A percentile compares a stretch with the other conserved stretches of the same genome.
Evolutionary conservation across 2,329 filamentous ascomycete species (phyloP).

Genomic region (Alternaria sp.): DNA sequence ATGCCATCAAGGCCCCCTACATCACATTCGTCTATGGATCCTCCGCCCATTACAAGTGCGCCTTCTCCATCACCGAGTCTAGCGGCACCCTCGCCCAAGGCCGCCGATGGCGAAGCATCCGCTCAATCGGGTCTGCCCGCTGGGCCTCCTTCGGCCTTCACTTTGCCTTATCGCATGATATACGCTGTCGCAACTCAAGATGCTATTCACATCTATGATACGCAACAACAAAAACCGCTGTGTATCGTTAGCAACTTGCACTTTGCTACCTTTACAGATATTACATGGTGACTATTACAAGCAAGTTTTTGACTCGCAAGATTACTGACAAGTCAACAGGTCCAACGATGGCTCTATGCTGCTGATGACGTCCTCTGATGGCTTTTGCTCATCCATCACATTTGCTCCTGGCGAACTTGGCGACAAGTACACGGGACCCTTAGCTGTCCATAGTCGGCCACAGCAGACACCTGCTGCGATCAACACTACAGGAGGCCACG

Average conservation of each 20-base stretch:
- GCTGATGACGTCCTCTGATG: conserved; percentile 96
- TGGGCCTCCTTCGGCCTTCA: conserved; percentile 71
- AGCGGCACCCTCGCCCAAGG: conserved; percentile 63
- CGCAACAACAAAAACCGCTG: conserved; percentile 91
- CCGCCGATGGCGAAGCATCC: conserved; percentile 59
- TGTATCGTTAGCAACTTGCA: conserved; percentile 97
- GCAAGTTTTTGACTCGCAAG: not conserved
- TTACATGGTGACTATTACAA: conserved; percentile 74
- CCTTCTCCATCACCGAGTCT: conserved; percentile 60
- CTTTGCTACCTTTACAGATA: conserved; percentile 95
- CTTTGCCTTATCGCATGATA: conserved; percentile 88
- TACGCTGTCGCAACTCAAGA: conserved; percentile 98
- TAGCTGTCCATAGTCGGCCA: conserved; percentile 49
- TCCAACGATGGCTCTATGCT: conserved; percentile 79
- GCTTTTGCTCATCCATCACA: conserved; percentile 91
- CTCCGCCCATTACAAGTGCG: conserved; percentile 71
- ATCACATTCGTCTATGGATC: conserved; percentile 78
- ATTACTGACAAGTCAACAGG: conserved; percentile 57
- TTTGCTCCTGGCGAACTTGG: conserved; percentile 87
- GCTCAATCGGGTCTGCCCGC: conserved; percentile 63
- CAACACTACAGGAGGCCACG: conserved; percentile 52
- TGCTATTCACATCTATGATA: conserved; percentile 93
- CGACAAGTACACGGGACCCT: conserved; percentile 75
- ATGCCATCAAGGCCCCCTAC: conserved; percentile 64
- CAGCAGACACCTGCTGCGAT: conserved; percentile 52